Evolutionary conservation across 306 rosid species (phyloP).

Genomic region (Corylus avellana): DNA sequence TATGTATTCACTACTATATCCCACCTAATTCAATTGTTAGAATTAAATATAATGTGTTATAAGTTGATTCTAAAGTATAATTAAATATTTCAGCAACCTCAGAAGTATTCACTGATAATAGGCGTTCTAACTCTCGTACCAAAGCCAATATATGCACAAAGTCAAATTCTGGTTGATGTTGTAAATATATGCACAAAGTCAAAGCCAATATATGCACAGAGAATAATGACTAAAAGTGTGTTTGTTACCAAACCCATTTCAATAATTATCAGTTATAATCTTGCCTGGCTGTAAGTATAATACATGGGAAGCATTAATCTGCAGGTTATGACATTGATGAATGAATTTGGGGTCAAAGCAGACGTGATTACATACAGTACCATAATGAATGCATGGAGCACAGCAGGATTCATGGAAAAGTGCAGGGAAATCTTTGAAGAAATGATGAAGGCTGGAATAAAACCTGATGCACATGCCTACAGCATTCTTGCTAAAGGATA

Average conservation of each 20-base stretch:
- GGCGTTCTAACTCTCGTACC: not conserved
- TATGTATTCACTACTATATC: too few species aligned
- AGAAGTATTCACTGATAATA: not conserved
- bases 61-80: not conserved
- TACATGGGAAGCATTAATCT: constrained; percentile 22
- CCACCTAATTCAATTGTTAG: not conserved
- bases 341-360: constrained; percentile 57
- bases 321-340: constrained; percentile 69
- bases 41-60: not conserved
- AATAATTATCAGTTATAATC: not conserved
- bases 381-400: constrained; percentile 82
- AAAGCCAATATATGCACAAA: not conserved
- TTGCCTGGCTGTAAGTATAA: not conserved
- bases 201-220: not conserved
- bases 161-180: not conserved
- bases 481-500: constrained; percentile 79
- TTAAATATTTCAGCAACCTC: not conserved
- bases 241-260: not conserved
- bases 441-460: constrained; percentile 65
- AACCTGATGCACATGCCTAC: constrained; percentile 68
- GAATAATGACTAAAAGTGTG: not conserved
- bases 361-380: constrained; percentile 72
- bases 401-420: constrained; percentile 66
- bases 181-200: not conserved
- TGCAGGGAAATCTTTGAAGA: constrained; percentile 58